Percentiles rank a stretch among this genome's conserved stretches.
These are phyloP conservation scores for Smithsoniella earleae DNA, from an alignment of 163 green algal genomes.

Conservation along the genomic window DNA sequence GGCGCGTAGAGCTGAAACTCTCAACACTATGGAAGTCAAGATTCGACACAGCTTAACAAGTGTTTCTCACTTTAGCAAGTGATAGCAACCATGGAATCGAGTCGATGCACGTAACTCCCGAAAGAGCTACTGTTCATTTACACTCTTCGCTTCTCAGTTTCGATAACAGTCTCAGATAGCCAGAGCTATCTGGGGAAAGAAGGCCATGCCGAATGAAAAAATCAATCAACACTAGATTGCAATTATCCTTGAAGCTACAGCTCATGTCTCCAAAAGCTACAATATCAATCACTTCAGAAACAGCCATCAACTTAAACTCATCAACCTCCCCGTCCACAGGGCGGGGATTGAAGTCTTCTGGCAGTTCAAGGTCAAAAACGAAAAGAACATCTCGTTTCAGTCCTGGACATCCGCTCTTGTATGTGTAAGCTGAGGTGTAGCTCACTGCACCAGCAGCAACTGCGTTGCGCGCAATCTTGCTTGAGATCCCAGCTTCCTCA, in stretches of 20 bases:
- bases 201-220: conserved; percentile 78
- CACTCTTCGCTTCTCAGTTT: no score
- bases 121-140: no score
- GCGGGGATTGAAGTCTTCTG: conserved; percentile 63
- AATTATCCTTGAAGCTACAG: conserved; percentile 85
- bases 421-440: conserved; percentile 51
- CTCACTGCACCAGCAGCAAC: conserved; percentile 56
- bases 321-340: conserved; percentile 72
- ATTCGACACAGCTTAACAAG: no score
- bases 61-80: no score
- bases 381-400: conserved; percentile 88
- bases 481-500: conserved; percentile 83
- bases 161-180: no score
- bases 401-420: conserved; percentile 35
- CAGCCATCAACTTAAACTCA: conserved; percentile 55
- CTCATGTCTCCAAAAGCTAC: conserved; percentile 36
- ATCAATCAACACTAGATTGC: conserved; percentile 82
- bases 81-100: no score
- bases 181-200: conserved; percentile 55
- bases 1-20: no score
- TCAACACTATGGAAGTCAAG: no score
- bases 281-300: conserved; percentile 46
- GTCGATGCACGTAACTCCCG: no score
- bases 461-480: conserved; percentile 51
- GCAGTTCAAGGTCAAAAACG: conserved; percentile 88